Evolutionary conservation across 441 rosid genomes (phyloP), one percentile per base, ranked within the genome.

Genomic region (Adansonia grandidieri): DNA sequence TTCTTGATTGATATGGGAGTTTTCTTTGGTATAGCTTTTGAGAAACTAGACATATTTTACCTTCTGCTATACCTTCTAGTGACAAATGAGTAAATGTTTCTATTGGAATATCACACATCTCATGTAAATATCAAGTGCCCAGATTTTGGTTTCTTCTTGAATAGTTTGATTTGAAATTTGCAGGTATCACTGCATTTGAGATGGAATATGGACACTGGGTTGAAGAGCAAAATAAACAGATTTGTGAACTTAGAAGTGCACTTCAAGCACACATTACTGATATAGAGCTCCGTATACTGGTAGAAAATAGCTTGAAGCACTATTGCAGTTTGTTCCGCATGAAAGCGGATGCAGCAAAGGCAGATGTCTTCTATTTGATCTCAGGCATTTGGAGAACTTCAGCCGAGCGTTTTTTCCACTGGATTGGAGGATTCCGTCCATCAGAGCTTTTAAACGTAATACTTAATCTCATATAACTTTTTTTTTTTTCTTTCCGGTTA

Each of bases 351-450:
- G 91, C 87, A 73, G 91, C 92, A 58, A 91, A 85, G 81, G 88
- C 82, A 40, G 91, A 91, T 63, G 89, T 91, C 75, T 89, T 91
- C 84, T 88, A 85, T 80, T 80, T 91, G 82, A 84, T 87, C 71
- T 91, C 90, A 1, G 94, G 92, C 24, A 86, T 77, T 70, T 91
- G 94, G 94, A 82, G 88, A 78, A 91, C 89, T 48, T 80, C 92
- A 7, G 85, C 91, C 0, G 94, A 91, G 47, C 90, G 88, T 22
- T 85, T 89, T 79, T 91, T 89, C 78, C 94, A 88, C 6, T 91
- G 94, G 94, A 88, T 91, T 20, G 94, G 91, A 73, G 92, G 92
- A 71, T 91, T 91, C 74, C 90, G 91, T 1, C 94, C 94, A 19
- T 91, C 91, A 0, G 91, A 89, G 75, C 88, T 94, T 73, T 82